Percentiles rank a stretch among this genome's conserved stretches.
These are phyloP conservation scores for Acanthamoeba healyi DNA, from an alignment of 208 protist species.

Conservation along the genomic window DNA sequence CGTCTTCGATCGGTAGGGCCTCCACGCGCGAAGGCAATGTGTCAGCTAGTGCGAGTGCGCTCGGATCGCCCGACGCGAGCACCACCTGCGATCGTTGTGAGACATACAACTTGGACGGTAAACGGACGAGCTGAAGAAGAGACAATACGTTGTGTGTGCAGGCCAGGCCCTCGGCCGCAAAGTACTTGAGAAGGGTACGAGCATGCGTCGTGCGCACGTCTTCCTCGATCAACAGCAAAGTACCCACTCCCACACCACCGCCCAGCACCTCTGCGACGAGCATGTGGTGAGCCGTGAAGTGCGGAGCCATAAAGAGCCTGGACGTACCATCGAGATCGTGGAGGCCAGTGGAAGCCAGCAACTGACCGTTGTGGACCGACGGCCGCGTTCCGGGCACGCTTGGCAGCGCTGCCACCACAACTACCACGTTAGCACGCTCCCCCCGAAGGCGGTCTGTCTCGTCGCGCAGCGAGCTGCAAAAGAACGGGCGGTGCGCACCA, in stretches of 20 bases:
- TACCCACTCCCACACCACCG: constrained; percentile 80
- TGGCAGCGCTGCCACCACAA: background rate
- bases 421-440: no score
- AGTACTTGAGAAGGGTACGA: constrained; percentile 81
- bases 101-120: no score
- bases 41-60: background rate
- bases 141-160: constrained; percentile 72
- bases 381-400: constrained; percentile 78
- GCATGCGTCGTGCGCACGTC: constrained; percentile 75
- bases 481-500: background rate
- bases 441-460: no score
- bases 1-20: background rate
- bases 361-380: constrained; percentile 82
- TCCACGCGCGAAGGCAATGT: constrained; percentile 28
- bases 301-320: background rate
- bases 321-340: constrained; percentile 80
- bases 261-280: constrained; percentile 75
- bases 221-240: constrained; percentile 80
- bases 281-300: background rate
- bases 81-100: background rate
- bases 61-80: constrained; percentile 14
- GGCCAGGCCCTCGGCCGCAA: constrained; percentile 78
- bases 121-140: background rate
- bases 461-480: no score
- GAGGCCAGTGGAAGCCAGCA: constrained; percentile 77